These are phyloP conservation scores for Thelonectria blattea DNA, from an alignment of 2,329 filamentous ascomycete genomes.

Conservation along the genomic window DNA sequence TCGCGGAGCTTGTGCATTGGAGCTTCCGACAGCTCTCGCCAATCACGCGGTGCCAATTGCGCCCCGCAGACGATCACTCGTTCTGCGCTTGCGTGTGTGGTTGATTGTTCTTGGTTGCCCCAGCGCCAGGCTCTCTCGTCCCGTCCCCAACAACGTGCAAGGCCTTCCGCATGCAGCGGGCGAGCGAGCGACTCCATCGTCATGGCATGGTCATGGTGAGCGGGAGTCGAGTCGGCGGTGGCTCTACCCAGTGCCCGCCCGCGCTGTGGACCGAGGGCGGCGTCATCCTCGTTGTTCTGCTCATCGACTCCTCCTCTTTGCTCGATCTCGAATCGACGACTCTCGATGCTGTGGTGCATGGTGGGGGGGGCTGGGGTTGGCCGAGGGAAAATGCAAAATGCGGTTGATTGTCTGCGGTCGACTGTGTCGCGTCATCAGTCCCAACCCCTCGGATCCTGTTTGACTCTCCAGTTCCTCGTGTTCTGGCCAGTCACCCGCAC, in stretches of 20 bases:
- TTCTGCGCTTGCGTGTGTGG: conserved; percentile 5
- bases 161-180: conserved; percentile 5
- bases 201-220: conserved; percentile 18
- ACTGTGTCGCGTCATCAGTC: not conserved
- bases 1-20: conserved; percentile 19
- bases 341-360: not conserved
- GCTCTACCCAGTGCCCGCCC: not conserved
- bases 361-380: not conserved
- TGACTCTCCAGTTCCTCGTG: conserved; percentile 4
- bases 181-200: conserved; percentile 9
- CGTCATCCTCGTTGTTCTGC: not conserved
- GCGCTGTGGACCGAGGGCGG: not conserved
- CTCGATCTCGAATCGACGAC: not conserved
- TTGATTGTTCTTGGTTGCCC: conserved; percentile 9
- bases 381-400: not conserved
- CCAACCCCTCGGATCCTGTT: conserved; percentile 4
- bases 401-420: not conserved
- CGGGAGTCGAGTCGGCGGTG: conserved; percentile 1
- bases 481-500: not conserved
- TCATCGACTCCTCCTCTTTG: not conserved
- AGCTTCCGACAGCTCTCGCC: conserved; percentile 26
- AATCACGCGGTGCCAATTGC: conserved; percentile 25
- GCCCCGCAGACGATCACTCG: conserved; percentile 21
- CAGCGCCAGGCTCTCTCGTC: conserved; percentile 11
- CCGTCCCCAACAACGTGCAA: not conserved